Conservation (phyloP, 1,284 basidiomycete species). For the Fomitopsis pinicola region DNA sequence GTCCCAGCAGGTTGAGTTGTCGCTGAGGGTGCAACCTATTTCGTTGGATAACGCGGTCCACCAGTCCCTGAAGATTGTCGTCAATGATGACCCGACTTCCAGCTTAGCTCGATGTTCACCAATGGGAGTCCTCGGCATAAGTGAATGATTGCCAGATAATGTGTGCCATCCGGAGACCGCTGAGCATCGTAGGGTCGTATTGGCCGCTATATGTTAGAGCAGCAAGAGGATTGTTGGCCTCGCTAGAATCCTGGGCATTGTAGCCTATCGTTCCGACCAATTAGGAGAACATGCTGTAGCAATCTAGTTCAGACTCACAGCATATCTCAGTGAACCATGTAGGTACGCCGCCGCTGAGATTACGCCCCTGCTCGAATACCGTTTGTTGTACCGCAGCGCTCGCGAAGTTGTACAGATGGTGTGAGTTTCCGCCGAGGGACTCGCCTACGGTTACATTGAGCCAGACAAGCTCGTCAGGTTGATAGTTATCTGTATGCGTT, state of each 20-base stretch:
- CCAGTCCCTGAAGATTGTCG: slow-evolving; percentile 18
- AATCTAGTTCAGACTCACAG: background rate
- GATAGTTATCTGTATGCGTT: slow-evolving; percentile 13
- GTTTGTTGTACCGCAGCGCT: slow-evolving; percentile 13
- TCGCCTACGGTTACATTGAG: slow-evolving; percentile 15
- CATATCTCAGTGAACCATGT: slow-evolving; percentile 26
- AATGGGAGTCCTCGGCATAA: slow-evolving; percentile 10
- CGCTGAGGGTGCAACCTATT: slow-evolving; percentile 14
- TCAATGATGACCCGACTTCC: background rate
- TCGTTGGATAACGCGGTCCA: slow-evolving; percentile 25
- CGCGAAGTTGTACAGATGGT: slow-evolving; percentile 25
- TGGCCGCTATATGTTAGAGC: slow-evolving; percentile 9
- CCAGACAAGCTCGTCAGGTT: slow-evolving; percentile 22
- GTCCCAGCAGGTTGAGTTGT: slow-evolving; percentile 8
- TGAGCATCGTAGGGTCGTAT: slow-evolving; percentile 20
- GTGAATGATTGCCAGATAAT: slow-evolving; percentile 22
- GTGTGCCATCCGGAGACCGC: slow-evolving; percentile 22
- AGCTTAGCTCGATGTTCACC: background rate
- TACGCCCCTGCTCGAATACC: slow-evolving; percentile 15
- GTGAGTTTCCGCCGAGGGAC: slow-evolving; percentile 19
- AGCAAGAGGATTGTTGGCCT: slow-evolving; percentile 9
- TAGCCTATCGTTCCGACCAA: slow-evolving; percentile 4
- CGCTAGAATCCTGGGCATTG: slow-evolving; percentile 12
- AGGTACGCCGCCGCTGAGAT: slow-evolving; percentile 15
- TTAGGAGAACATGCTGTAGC: too few species aligned